Evolutionary conservation across 305 asterid genomes (phyloP), one percentile per base, ranked within the genome.

Genomic region (Fraxinus platypoda): DNA sequence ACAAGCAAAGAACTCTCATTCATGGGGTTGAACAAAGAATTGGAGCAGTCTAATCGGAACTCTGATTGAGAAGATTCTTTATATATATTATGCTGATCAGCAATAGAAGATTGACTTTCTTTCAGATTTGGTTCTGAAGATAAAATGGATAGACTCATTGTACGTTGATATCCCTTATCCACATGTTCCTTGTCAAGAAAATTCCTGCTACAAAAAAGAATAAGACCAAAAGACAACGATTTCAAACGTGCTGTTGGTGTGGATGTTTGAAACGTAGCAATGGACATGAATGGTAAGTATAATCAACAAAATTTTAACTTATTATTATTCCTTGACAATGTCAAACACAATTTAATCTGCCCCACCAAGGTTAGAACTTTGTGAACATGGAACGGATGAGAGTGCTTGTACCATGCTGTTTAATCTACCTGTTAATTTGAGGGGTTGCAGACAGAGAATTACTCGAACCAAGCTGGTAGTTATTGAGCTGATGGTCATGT

Each of bases 1-100:
- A 91, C 83, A 21, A 88, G 79, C 3, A 91, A 86, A 5, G 91
- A 84, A 82, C 84, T 86, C 82, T 85, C 88, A 82, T 90, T 80
- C 46, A 89, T 64, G 1, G 99, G 98, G 85, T 95, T 94, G 86
- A 95, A 90, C 76, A 95, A 83, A 0, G 98, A 92, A 78, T 93
- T 97, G 0, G 95, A 92, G 89, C 90, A 91, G 37, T 93, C 99
- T 64, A 87, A 80, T 57, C 97, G 97, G 8, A 95, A 95, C 59
- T 91, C 94, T 2, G 76, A 83, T 46, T 83, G 81, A 6, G 85
- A 59, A 33, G 88, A 75, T 81, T 83, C 88, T 31, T 79, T 81
- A 28, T 72, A 86, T 7, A 83, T 70, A 37, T 82, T 88, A 78
- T 80, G 88, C 26, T 38, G 88, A 49, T 83, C 81, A 35, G 81